phyloP scores from a whole-genome alignment of 495 filamentous ascomycete genomes.

The Neurospora sublineolata region DNA sequence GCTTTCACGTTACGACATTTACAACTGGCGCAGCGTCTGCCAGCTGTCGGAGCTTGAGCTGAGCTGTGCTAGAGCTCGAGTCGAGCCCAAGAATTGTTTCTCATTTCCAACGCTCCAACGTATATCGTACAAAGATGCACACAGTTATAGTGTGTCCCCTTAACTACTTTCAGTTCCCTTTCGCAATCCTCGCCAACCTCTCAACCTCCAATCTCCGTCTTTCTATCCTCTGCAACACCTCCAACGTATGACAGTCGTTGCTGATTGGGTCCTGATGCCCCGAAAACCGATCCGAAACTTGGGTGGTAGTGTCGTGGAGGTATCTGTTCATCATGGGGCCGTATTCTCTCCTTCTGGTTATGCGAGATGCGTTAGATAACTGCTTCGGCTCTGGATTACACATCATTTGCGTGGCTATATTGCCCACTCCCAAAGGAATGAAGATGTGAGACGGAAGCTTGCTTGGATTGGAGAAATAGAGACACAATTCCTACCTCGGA shows the following conservation, averaged over 20 bases:
- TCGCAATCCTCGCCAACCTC: slow-evolving; percentile 1
- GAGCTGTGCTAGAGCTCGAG: neutral
- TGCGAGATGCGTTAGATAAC: neutral
- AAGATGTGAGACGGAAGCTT: neutral
- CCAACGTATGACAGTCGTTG: neutral
- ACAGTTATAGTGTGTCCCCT: neutral
- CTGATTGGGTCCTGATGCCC: neutral
- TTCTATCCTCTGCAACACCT: neutral
- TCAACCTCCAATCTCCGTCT: neutral
- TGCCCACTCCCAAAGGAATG: neutral
- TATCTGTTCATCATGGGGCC: slow-evolving; percentile 3
- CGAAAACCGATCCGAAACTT: slow-evolving; percentile 1
- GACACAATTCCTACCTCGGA: neutral
- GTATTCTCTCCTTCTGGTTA: neutral
- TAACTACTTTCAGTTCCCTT: neutral
- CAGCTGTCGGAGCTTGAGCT: neutral
- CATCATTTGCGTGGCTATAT: neutral
- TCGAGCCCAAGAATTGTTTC: neutral
- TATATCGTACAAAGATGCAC: neutral
- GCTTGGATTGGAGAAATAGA: neutral
- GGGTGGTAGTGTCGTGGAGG: slow-evolving; percentile 1
- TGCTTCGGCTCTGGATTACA: neutral
- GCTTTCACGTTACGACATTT: neutral
- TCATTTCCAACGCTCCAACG: neutral
- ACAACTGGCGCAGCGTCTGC: neutral